Conservation (phyloP, 805 yeast species). For the Saturnispora sekii region DNA sequence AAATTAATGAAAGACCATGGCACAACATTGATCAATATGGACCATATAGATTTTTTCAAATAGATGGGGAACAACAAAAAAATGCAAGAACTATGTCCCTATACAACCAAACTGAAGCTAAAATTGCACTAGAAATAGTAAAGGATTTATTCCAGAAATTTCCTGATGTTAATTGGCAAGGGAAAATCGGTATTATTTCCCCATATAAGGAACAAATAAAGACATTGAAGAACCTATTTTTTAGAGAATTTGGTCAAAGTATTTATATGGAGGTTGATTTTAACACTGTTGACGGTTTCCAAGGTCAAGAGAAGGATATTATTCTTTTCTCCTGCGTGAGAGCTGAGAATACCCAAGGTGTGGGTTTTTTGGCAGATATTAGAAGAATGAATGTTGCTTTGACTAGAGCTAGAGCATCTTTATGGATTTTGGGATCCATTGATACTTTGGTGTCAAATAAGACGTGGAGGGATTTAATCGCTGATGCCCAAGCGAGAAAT, state of each 20-base stretch:
- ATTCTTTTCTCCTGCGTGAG: constrained; percentile 93
- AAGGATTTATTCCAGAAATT: constrained; percentile 39
- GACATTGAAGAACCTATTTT: constrained; percentile 47
- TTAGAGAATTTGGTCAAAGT: constrained; percentile 47
- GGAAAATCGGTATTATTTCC: constrained; percentile 81
- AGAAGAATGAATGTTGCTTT: constrained; percentile 96
- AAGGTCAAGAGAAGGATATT: constrained; percentile 94
- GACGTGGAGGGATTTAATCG: constrained; percentile 65
- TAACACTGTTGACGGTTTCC: constrained; percentile 96
- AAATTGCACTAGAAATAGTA: constrained; percentile 59
- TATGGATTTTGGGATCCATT: constrained; percentile 85
- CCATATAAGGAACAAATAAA: constrained; percentile 88
- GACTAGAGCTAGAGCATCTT: constrained; percentile 84
- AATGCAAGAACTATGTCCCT: constrained; percentile 59
- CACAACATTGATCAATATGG: constrained; percentile 46
- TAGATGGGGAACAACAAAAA: constrained; percentile 55
- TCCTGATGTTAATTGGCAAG: constrained; percentile 47
- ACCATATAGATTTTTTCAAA: constrained; percentile 76
- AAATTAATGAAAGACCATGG: constrained; percentile 61
- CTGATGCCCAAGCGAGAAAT: constrained; percentile 49
- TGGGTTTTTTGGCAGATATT: constrained; percentile 84
- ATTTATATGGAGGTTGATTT: constrained; percentile 68
- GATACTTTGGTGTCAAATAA: constrained; percentile 53
- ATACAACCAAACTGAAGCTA: constrained; percentile 62
- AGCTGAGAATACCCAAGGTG: constrained; percentile 57